Evolutionary conservation across 2,329 filamentous ascomycete genomes (phyloP), one percentile per base, ranked within the genome.

Genomic region (Byssothecium circinans): DNA sequence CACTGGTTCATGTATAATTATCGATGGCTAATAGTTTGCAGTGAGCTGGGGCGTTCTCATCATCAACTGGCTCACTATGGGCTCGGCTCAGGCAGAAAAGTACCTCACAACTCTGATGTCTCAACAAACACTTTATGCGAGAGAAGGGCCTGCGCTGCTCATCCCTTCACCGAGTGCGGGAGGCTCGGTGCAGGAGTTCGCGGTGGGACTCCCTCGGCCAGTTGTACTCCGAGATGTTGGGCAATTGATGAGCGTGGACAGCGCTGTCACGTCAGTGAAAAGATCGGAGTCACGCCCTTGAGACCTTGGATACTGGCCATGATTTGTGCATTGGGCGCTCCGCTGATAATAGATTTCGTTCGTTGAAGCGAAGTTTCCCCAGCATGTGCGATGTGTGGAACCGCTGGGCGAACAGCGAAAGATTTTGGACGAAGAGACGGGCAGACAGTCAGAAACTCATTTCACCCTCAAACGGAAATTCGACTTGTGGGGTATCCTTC

Each of bases 11-110:
- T 10, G 5, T 15, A n/a, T 19, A n/a, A 15, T 30, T 12, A 25
- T 40, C 41, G 37, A 55, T 43, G n/a, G n/a, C 27, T 10, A 22
- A 29, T 5, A 10, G 4, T 8, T 3, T 8, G 11, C 29, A 65
- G 62, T 64, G 2, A 61, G 53, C 8, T 67, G 61, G 64, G 53
- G 56, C 10, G 53, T 64, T 11, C 46, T 57, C 8, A 47, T 67
- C 8, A 49, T 68, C 17, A 61, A 67, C 41, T 66, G 64, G 64
- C 57, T 68, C 20, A 68, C 62, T 6, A 48, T 61, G 6, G 60
- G 62, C 33, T 58, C 60, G 10, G 50, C 49, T 1, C 54, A 66
- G 45, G 56, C 54, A 4, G 60, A 65, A 23, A 47, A 47, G 15
- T 49, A 55, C 12, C 51, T 60, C 25, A 56, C 56, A 8, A 49